A percentile compares a stretch with the other conserved stretches of the same genome.
Conservation (phyloP, 306 rosid genomes). For the Acacia acuminata region DNA sequence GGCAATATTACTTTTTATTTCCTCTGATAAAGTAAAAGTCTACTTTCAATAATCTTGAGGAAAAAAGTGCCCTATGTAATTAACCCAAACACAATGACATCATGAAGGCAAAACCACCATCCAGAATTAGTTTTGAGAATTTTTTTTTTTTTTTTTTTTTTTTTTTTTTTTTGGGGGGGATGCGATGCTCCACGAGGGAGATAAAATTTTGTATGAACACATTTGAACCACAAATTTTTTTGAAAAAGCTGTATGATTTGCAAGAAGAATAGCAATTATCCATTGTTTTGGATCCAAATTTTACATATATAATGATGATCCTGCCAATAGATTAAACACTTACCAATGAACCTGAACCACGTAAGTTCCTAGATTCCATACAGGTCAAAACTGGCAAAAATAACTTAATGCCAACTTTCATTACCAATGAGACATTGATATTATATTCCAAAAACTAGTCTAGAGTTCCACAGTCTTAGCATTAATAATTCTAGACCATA, state of each 20-base stretch:
- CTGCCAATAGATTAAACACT: not conserved
- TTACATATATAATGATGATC: not conserved
- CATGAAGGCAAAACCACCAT: not conserved
- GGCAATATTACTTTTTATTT: not conserved
- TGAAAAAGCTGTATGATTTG: no score
- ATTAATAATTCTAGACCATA: not conserved
- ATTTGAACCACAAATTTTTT: not conserved
- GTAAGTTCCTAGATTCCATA: not conserved
- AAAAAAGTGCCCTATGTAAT: not conserved
- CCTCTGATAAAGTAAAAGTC: not conserved
- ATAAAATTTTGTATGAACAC: not conserved
- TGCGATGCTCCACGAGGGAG: no score
- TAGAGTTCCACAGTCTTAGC: not conserved
- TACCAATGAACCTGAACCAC: not conserved
- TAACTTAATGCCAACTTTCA: slow-evolving; percentile 16
- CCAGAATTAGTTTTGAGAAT: not conserved
- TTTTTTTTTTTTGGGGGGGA: not conserved
- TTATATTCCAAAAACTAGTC: not conserved
- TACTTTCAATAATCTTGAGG: not conserved
- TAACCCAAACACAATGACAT: not conserved
- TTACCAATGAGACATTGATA: not conserved
- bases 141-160: no score
- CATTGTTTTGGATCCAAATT: not conserved
- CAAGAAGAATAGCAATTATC: not conserved
- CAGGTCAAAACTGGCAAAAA: not conserved